A percentile compares a stretch with the other conserved stretches of the same genome.
phyloP scores from a whole-genome alignment of 2,329 filamentous ascomycete genomes.

The Penicillium nordicum region DNA sequence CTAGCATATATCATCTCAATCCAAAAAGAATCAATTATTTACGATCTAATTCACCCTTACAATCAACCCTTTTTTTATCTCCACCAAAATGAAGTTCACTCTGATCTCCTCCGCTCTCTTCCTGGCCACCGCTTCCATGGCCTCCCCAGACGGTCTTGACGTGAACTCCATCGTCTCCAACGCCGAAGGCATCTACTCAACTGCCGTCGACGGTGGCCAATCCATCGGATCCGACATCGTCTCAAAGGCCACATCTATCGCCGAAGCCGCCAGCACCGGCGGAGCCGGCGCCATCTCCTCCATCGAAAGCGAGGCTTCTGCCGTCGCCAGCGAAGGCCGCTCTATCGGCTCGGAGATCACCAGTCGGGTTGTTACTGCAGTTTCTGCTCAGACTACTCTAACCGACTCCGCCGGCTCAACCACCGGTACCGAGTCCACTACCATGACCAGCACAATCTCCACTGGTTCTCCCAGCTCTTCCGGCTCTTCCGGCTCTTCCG shows the following conservation, averaged over 20 bases:
- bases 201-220: conserved; percentile 1
- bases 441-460: conserved; percentile 8
- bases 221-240: conserved; percentile 14
- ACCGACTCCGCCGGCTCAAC: conserved; percentile 21
- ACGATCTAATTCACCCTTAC: background rate
- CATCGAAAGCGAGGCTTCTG: conserved; percentile 14
- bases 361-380: conserved; percentile 11
- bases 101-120: conserved; percentile 25
- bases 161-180: conserved; percentile 20
- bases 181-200: background rate
- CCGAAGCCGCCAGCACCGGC: conserved; percentile 8
- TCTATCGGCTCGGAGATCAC: conserved; percentile 14
- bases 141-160: conserved; percentile 15
- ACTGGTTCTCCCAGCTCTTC: background rate
- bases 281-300: conserved; percentile 18
- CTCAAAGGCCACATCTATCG: conserved; percentile 8
- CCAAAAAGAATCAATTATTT: background rate
- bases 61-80: background rate
- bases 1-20: background rate
- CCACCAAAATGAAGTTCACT: conserved; percentile 29
- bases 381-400: conserved; percentile 14
- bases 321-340: conserved; percentile 15
- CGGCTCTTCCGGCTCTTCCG: conserved; percentile 8
- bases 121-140: conserved; percentile 22
- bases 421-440: conserved; percentile 15